Conservation (phyloP, 129 eudicot genomes). For the Tanacetum coccineum region DNA sequence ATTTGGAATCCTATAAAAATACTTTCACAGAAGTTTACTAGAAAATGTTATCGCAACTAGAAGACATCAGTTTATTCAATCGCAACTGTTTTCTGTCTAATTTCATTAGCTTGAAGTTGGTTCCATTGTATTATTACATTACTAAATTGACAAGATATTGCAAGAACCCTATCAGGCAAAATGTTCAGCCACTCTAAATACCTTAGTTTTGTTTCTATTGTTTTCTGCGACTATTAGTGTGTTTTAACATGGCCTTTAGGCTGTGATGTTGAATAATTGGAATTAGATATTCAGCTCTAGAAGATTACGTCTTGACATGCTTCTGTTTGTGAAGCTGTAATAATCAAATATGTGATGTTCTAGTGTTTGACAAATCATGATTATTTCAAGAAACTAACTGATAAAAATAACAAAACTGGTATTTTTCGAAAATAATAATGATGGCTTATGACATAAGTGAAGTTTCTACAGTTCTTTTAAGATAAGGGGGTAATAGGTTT, state of each 20-base stretch:
- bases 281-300: neutral
- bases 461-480: too few species aligned
- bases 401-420: too few species aligned
- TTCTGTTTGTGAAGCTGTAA: neutral
- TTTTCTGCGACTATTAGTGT: neutral
- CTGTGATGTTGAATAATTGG: neutral
- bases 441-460: too few species aligned
- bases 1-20: neutral
- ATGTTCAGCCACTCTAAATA: neutral
- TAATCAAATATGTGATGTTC: neutral
- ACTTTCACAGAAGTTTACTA: too few species aligned
- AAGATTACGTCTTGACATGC: neutral
- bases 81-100: neutral
- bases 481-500: too few species aligned
- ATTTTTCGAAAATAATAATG: too few species aligned
- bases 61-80: neutral
- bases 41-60: neutral
- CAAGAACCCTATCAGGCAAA: neutral
- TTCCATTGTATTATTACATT: neutral
- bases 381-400: too few species aligned
- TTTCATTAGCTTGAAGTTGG: neutral
- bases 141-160: slow-evolving; percentile 1
- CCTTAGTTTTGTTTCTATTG: neutral
- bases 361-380: too few species aligned
- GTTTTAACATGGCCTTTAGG: too few species aligned